A percentile compares a stretch with the other conserved stretches of the same genome.
Conservation (phyloP, 78 protist species). For the Tieghemostelium lacteum region DNA sequence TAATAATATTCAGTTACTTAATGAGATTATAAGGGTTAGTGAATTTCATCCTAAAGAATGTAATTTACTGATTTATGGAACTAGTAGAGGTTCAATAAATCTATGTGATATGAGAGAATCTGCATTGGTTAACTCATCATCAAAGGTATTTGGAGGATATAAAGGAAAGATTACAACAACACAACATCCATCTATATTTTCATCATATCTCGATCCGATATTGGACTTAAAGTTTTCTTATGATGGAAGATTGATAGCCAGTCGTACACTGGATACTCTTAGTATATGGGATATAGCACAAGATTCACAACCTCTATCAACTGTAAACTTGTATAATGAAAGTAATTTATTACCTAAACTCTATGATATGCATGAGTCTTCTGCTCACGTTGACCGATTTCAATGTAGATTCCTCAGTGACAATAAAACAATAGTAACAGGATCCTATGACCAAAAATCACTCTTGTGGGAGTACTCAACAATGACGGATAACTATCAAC, state of each 20-base stretch:
- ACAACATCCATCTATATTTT: slow-evolving; percentile 29
- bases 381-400: slow-evolving; percentile 50
- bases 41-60: slow-evolving; percentile 70
- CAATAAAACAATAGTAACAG: slow-evolving; percentile 54
- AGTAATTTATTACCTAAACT: slow-evolving; percentile 8
- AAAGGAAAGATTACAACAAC: too few species aligned
- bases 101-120: slow-evolving; percentile 59
- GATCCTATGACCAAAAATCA: slow-evolving; percentile 60
- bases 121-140: neutral
- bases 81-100: slow-evolving; percentile 48
- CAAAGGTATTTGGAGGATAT: slow-evolving; percentile 32
- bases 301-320: slow-evolving; percentile 43
- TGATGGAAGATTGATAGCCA: slow-evolving; percentile 57
- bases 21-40: slow-evolving; percentile 60
- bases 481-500: too few species aligned
- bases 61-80: slow-evolving; percentile 45
- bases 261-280: slow-evolving; percentile 51
- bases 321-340: slow-evolving; percentile 50
- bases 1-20: slow-evolving; percentile 43
- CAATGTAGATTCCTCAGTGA: slow-evolving; percentile 59
- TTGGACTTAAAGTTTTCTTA: slow-evolving; percentile 43
- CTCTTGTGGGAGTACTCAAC: too few species aligned
- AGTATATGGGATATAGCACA: slow-evolving; percentile 63
- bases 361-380: slow-evolving; percentile 47
- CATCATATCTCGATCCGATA: slow-evolving; percentile 45